These are phyloP conservation scores for Hippophae rhamnoides DNA, from an alignment of 306 rosid species.

Conservation along the genomic window DNA sequence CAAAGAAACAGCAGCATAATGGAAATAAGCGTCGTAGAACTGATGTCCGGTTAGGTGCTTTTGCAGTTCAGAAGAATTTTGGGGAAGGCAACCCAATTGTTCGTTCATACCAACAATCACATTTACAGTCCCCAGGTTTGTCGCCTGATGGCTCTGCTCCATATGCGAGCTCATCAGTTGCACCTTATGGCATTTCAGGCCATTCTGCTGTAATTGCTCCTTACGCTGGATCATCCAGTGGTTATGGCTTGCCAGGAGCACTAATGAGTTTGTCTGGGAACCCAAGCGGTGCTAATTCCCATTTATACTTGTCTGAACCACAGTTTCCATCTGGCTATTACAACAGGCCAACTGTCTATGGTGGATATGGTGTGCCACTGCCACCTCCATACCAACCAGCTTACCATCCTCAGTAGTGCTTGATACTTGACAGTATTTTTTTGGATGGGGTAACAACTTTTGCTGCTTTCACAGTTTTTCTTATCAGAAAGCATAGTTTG, in stretches of 20 bases:
- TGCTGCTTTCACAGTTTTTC: conserved; percentile 16
- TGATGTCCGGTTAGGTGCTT: conserved; percentile 29
- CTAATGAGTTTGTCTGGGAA: conserved; percentile 40
- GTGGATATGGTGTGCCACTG: conserved; percentile 41
- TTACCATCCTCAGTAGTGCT: conserved; percentile 46
- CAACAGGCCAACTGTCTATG: conserved; percentile 34
- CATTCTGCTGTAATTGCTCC: conserved; percentile 30
- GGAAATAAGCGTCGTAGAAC: conserved; percentile 42
- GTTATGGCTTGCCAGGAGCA: conserved; percentile 44
- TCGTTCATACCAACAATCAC: conserved; percentile 36
- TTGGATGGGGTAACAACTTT: conserved; percentile 24
- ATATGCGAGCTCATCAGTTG: conserved; percentile 31
- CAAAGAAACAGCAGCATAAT: conserved; percentile 27
- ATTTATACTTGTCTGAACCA: conserved; percentile 31
- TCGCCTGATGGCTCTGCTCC: conserved; percentile 35
- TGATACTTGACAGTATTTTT: conserved; percentile 19
- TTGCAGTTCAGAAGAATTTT: conserved; percentile 21
- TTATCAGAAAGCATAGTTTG: conserved; percentile 23
- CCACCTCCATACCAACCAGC: conserved; percentile 39
- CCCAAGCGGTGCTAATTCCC: conserved; percentile 38
- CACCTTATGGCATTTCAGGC: conserved; percentile 39
- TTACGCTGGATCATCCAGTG: conserved; percentile 40
- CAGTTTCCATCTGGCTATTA: conserved; percentile 34
- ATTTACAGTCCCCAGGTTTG: conserved; percentile 40
- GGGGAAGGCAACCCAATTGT: conserved; percentile 21